Percentiles rank a stretch among this genome's conserved stretches.
phyloP scores from a whole-genome alignment of 306 rosid species.

The Prunus mume region DNA sequence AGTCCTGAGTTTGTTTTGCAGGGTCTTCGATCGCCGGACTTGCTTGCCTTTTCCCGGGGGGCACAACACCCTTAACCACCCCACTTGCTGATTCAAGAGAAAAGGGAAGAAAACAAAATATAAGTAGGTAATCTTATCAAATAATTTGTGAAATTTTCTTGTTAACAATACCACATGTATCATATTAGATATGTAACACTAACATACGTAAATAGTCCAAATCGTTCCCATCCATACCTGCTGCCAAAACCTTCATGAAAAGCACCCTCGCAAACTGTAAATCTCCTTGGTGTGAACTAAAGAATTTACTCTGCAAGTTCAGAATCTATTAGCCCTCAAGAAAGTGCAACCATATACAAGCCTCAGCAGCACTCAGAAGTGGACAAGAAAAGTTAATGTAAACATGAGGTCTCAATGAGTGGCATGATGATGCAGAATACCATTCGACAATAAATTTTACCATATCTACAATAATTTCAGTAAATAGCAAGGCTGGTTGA shows the following conservation, averaged over 20 bases:
- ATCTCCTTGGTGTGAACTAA: constrained; percentile 43
- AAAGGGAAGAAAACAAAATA: neutral
- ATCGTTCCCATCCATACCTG: constrained; percentile 31
- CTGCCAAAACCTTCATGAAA: constrained; percentile 21
- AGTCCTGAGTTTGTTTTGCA: constrained; percentile 21
- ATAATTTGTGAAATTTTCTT: neutral
- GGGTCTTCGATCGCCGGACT: constrained; percentile 7
- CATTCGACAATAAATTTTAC: neutral
- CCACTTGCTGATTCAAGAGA: constrained; percentile 31
- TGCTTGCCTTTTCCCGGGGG: constrained; percentile 26
- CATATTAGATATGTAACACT: neutral
- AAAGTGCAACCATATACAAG: neutral
- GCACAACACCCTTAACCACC: constrained; percentile 26
- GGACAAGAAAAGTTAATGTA: neutral
- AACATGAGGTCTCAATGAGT: constrained; percentile 2
- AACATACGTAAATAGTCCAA: neutral
- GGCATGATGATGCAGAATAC: neutral
- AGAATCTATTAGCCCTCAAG: constrained; percentile 1
- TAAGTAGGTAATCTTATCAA: neutral
- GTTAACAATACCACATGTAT: too few relatives aligned
- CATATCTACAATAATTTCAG: neutral
- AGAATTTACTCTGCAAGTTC: constrained; percentile 40
- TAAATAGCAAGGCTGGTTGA: neutral
- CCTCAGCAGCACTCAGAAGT: neutral
- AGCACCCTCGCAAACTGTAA: constrained; percentile 36